Evolutionary conservation across 139 green algal species (phyloP), one percentile per base, ranked within the genome.

Genomic region (Trebouxia sp.): DNA sequence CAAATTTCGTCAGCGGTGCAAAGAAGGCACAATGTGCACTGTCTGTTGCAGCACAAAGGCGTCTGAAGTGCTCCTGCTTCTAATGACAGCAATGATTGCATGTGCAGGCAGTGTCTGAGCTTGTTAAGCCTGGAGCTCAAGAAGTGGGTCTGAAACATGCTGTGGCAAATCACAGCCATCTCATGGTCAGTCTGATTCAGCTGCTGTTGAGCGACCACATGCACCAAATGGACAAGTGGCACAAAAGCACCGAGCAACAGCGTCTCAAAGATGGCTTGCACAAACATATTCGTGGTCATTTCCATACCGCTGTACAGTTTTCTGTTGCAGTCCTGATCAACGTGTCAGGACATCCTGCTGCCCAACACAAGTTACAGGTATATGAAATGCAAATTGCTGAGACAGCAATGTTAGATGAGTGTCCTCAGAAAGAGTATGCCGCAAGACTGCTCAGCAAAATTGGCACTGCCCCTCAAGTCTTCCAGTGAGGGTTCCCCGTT

Each of bases 181-280:
- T 72, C 32, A 72, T 72, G 32, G 62, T 72, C 35, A 72, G 62
- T 24, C 43, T 72, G 35, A 43, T 72, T 6, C 62, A 72, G 62
- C 32, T 72, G 10, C 62, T 72, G 15, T 35, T 72, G 32, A 72
- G 62, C 62, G 37, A 26, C 12, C 10, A 72, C 32, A 72, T 72
- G 62, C 62, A 72, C 6, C 10, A 26, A 15, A 22, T 72, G 32
- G 62, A 45, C 12, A 35, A 17, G 8, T 72, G 62, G 62, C 62
- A 72, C 62, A 72, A 26, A 15, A 72, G 62, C 62, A 72, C 62
- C 7, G 43, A 42, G 12, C 37, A 15, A 24, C 32, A 72, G 35
- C 62, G 62, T 2, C 43, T 72, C 32, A 72, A 72, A 43, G 62
- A 72, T 30, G 62, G 62, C 9, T 35, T 72, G n/a, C 62, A 72